Conservation (phyloP, 306 rosid species). For the Quillaja saponaria region DNA sequence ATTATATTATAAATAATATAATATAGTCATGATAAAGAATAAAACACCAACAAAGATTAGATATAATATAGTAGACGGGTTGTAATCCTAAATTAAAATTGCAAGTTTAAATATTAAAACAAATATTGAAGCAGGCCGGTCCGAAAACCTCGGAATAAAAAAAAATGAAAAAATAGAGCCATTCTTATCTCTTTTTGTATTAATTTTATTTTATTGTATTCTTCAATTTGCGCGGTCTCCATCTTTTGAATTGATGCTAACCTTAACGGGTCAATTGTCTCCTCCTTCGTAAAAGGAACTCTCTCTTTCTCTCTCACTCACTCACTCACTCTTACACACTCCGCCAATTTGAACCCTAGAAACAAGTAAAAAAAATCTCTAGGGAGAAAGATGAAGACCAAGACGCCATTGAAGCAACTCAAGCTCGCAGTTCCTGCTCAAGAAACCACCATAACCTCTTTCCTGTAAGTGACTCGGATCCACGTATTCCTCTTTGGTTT, state of each 20-base stretch:
- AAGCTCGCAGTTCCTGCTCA: constrained; percentile 89
- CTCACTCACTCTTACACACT: neutral
- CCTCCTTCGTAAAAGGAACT: constrained; percentile 2
- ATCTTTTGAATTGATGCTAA: constrained; percentile 44
- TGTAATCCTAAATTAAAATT: too few relatives aligned
- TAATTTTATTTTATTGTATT: constrained; percentile 4
- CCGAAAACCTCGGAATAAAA: too few relatives aligned
- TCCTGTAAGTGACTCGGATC: constrained; percentile 51
- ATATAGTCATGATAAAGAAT: too few relatives aligned
- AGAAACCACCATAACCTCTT: constrained; percentile 70
- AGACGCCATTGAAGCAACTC: constrained; percentile 83
- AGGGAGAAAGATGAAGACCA: constrained; percentile 62
- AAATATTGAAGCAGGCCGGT: too few relatives aligned
- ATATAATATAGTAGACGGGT: too few relatives aligned
- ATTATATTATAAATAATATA: too few relatives aligned
- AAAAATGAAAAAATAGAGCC: too few relatives aligned
- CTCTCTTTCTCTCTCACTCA: constrained; percentile 23
- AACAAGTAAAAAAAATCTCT: neutral
- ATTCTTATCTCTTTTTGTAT: too few relatives aligned
- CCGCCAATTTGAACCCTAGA: constrained; percentile 12
- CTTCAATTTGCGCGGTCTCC: constrained; percentile 55
- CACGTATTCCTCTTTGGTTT: neutral
- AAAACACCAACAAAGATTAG: too few relatives aligned
- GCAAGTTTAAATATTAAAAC: too few relatives aligned
- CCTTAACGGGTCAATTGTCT: constrained; percentile 1